A percentile compares a stretch with the other conserved stretches of the same genome.
phyloP scores from a whole-genome alignment of 805 yeast species.

The Cyberlindnera euphorbiae region DNA sequence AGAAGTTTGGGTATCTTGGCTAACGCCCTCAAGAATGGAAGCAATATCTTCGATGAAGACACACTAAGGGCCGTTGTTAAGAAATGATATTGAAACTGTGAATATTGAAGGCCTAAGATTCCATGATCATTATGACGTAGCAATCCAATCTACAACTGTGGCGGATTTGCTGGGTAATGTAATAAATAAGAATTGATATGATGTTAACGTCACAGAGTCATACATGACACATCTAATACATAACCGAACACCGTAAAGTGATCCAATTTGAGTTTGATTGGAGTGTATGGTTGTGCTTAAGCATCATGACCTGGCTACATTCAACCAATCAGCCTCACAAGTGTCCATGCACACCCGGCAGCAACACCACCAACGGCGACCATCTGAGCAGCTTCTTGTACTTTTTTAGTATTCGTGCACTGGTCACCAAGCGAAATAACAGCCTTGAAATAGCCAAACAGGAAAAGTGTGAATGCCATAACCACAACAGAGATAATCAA shows the following conservation, averaged over 20 bases:
- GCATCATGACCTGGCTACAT: no score
- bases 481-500: constrained; percentile 67
- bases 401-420: constrained; percentile 53
- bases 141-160: no score
- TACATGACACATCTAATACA: no score
- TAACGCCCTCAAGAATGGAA: constrained; percentile 21
- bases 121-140: no score
- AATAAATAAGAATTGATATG: no score
- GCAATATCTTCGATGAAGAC: constrained; percentile 20
- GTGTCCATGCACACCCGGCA: constrained; percentile 94
- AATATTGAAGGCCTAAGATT: background rate
- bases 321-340: constrained; percentile 72
- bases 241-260: no score
- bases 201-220: no score
- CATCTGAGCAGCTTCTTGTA: constrained; percentile 86
- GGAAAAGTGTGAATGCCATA: constrained; percentile 80
- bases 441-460: constrained; percentile 85
- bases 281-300: no score
- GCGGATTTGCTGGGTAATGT: no score
- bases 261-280: no score
- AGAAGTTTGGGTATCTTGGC: constrained; percentile 40
- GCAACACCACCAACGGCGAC: constrained; percentile 94
- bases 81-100: constrained; percentile 6
- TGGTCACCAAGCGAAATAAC: constrained; percentile 78
- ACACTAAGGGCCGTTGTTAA: constrained; percentile 20